A percentile compares a stretch with the other conserved stretches of the same genome.
phyloP scores from a whole-genome alignment of 495 filamentous ascomycete species.

The Tetracladium setigerum region DNA sequence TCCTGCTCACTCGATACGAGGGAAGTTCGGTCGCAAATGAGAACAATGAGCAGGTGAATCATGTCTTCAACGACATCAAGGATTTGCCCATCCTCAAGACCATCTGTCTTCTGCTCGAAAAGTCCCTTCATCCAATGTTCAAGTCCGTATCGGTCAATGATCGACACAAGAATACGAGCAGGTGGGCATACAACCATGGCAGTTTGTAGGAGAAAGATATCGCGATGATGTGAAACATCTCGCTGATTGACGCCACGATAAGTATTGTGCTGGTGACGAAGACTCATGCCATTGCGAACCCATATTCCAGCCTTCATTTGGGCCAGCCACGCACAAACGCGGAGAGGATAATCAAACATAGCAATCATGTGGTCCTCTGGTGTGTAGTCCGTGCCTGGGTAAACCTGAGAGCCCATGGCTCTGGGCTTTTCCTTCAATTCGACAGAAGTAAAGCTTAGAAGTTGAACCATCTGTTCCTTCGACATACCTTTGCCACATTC shows the following conservation, averaged over 20 bases:
- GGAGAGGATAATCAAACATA: constrained; percentile 85
- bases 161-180: constrained; percentile 75
- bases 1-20: constrained; percentile 67
- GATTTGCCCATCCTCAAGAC: constrained; percentile 76
- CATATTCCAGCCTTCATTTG: constrained; percentile 98
- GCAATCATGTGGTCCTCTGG: constrained; percentile 77
- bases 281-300: constrained; percentile 94
- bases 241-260: constrained; percentile 82
- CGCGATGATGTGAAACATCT: constrained; percentile 87
- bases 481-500: constrained; percentile 78
- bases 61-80: constrained; percentile 94
- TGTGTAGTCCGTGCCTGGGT: constrained; percentile 39
- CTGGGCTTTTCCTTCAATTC: constrained; percentile 53
- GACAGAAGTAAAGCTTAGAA: constrained; percentile 52
- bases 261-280: constrained; percentile 88
- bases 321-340: constrained; percentile 91
- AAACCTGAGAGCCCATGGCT: constrained; percentile 44
- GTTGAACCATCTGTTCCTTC: constrained; percentile 50
- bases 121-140: constrained; percentile 80
- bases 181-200: constrained; percentile 83
- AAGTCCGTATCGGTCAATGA: constrained; percentile 86
- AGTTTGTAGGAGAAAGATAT: constrained; percentile 90
- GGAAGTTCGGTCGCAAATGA: constrained; percentile 79
- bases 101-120: constrained; percentile 55
- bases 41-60: constrained; percentile 83